Base-by-base conservation (phyloP, 2,329 filamentous ascomycete species). In the Xylaria sp. region DNA sequence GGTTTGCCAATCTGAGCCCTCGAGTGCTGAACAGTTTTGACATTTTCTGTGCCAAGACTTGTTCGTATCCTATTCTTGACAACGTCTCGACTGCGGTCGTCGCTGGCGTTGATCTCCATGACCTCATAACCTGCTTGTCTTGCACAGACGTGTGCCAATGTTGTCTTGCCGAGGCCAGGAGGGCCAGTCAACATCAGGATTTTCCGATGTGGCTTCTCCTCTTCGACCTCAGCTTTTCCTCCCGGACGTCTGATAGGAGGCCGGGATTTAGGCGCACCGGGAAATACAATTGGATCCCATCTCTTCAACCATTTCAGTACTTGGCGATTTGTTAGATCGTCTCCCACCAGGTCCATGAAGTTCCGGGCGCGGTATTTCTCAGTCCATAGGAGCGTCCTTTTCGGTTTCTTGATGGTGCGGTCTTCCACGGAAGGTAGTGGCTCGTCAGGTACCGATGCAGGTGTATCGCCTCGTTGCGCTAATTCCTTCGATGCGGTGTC, bases 71-170 rank as follows among this genome's bases (percentile, higher is more conserved):
- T 88, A 6, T 93, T 93, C 77, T 93, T 96, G 42, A 99, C 96
- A 1, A 99, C 93, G 76, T 95, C 90, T 36, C 88, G 87, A 77
- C 93, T 97, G 75, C 96, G 88, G 77, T 99, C 97, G 77, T 99
- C 96, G 75, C 95, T 98, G 9, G 97, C 96, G 75, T 99, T 99
- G 81, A 99, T 97, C 79, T 99, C 96, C 77, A 98, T 88, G 0
- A 97, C 92, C 76, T 98, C 96, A 75, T 99, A 99, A 0, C 96
- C 96, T 5, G 96, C 96, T 80, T 99, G 96, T 73, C 87, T 90
- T 0, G 97, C 97, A 78, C 96, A 98, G 0, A 99, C 96, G 80
- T 99, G 96, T 1, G 96, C 96, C 57, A 99, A 80, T 0, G 96
- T 99, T 0, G 96, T 99, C 83, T 99, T 99, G 33, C 96, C 96